phyloP scores from a whole-genome alignment of 106 monocot genomes.

The Platanthera zijinensis region DNA sequence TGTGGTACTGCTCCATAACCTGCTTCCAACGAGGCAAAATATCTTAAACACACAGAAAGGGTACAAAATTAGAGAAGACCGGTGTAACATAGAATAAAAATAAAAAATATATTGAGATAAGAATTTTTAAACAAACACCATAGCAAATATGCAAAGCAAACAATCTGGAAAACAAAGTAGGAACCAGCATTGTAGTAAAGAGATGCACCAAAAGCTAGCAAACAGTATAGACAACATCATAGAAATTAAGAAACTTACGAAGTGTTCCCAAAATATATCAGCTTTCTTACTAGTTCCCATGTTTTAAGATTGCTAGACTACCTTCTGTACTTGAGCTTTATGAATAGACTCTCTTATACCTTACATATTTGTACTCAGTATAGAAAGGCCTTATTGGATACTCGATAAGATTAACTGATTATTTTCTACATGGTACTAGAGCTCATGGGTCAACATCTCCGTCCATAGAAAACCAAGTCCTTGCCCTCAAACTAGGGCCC shows the following conservation, averaged over 20 bases:
- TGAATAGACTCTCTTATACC: too few relatives aligned
- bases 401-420: too few relatives aligned
- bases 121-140: background rate
- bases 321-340: too few relatives aligned
- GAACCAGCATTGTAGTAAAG: background rate
- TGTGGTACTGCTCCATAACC: conserved; percentile 83
- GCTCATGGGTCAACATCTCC: too few relatives aligned
- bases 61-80: conserved; percentile 3
- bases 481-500: too few relatives aligned
- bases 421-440: too few relatives aligned
- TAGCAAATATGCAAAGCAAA: background rate
- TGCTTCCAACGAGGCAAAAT: conserved; percentile 74
- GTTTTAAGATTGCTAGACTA: background rate
- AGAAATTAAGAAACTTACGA: background rate
- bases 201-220: too few relatives aligned
- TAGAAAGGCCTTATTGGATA: too few relatives aligned
- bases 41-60: conserved; percentile 30
- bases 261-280: background rate
- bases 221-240: too few relatives aligned
- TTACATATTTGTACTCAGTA: too few relatives aligned
- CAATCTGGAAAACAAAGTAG: background rate
- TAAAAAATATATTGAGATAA: background rate
- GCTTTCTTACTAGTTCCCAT: background rate
- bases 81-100: background rate
- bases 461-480: too few relatives aligned